phyloP scores from a whole-genome alignment of 2,329 filamentous ascomycete genomes.

The Alternaria consortialis region DNA sequence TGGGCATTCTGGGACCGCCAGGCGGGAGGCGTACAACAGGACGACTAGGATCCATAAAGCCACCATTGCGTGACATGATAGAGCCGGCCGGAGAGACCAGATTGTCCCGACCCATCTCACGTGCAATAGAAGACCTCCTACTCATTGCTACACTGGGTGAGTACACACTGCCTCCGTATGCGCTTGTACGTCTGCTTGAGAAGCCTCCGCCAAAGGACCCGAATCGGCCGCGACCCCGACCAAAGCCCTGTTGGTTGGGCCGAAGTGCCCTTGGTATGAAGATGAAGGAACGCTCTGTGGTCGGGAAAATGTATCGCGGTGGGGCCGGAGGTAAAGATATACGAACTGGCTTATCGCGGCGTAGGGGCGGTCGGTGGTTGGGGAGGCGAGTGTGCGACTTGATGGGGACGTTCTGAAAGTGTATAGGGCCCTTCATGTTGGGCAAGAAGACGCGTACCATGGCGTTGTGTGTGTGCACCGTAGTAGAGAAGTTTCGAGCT shows the following conservation, averaged over 20 bases:
- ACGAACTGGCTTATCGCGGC: constrained; percentile 94
- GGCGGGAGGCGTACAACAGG: constrained; percentile 88
- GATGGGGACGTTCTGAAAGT: constrained; percentile 78
- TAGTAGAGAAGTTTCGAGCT: constrained; percentile 73
- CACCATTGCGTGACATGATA: constrained; percentile 71
- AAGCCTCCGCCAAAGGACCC: constrained; percentile 69
- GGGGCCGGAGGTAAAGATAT: constrained; percentile 84
- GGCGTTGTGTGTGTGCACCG: constrained; percentile 82
- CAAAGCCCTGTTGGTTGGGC: constrained; percentile 85
- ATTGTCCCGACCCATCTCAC: constrained; percentile 73
- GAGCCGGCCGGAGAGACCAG: constrained; percentile 84
- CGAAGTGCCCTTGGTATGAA: constrained; percentile 95
- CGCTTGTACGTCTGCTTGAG: constrained; percentile 80
- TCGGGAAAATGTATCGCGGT: constrained; percentile 90
- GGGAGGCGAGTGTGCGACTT: constrained; percentile 94
- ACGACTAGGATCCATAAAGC: constrained; percentile 68
- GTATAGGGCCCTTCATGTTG: constrained; percentile 73
- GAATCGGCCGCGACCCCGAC: constrained; percentile 73
- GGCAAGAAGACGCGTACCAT: constrained; percentile 84
- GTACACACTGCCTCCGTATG: constrained; percentile 82
- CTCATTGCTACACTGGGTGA: constrained; percentile 89
- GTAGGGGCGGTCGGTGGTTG: constrained; percentile 90
- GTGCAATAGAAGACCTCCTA: constrained; percentile 80
- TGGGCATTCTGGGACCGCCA: constrained; percentile 53
- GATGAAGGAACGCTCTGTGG: constrained; percentile 90